These are phyloP conservation scores for Barbatosphaeria neglecta DNA, from an alignment of 495 filamentous ascomycete genomes.

Conservation along the genomic window DNA sequence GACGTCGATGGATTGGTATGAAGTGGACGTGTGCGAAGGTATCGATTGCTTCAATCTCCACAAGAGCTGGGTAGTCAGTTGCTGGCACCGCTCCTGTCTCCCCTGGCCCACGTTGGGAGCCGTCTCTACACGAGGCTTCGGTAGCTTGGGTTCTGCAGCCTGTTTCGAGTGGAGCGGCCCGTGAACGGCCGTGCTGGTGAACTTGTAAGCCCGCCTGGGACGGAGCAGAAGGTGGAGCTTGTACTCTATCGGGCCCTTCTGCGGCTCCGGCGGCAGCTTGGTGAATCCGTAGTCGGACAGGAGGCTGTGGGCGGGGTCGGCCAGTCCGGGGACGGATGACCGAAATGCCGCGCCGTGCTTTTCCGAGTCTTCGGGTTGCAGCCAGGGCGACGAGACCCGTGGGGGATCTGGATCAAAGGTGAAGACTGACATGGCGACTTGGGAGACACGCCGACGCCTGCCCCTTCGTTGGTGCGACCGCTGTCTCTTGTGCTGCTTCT, in stretches of 20 bases:
- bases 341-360: constrained; percentile 15
- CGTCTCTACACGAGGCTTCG: constrained; percentile 15
- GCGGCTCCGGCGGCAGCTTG: constrained; percentile 79
- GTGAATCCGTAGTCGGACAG: constrained; percentile 61
- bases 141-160: constrained; percentile 47
- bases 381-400: constrained; percentile 83
- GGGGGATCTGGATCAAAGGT: constrained; percentile 85
- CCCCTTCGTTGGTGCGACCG: background rate
- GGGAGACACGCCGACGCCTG: background rate
- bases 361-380: constrained; percentile 34
- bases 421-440: constrained; percentile 80
- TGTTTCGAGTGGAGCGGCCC: constrained; percentile 49
- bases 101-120: constrained; percentile 41
- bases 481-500: background rate
- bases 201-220: constrained; percentile 60
- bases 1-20: constrained; percentile 51
- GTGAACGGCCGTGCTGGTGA: constrained; percentile 35
- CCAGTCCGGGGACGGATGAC: constrained; percentile 15
- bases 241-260: constrained; percentile 90
- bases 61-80: constrained; percentile 85
- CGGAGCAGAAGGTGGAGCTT: constrained; percentile 87
- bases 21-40: constrained; percentile 72
- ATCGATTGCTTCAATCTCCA: constrained; percentile 95
- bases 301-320: constrained; percentile 29
- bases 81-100: constrained; percentile 73